Conservation (phyloP, 352 stramenopile genomes). For the Globisporangium orthogonon region DNA sequence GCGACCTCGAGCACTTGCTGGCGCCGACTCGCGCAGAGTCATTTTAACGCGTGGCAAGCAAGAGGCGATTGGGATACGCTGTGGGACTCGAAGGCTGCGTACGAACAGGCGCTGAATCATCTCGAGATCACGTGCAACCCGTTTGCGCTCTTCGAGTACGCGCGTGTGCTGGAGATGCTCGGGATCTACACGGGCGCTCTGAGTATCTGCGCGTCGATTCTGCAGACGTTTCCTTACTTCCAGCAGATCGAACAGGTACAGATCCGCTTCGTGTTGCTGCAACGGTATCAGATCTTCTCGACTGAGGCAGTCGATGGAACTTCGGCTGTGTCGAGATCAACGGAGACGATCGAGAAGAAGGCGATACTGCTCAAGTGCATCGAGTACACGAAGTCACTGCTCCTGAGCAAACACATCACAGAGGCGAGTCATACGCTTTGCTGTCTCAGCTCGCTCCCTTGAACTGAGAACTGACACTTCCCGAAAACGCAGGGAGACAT, state of each 20-base stretch:
- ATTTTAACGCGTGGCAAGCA: constrained; percentile 35
- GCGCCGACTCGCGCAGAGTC: constrained; percentile 49
- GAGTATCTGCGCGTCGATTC: constrained; percentile 36
- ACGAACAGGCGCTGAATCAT: constrained; percentile 45
- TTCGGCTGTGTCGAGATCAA: neutral
- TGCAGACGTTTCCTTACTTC: constrained; percentile 51
- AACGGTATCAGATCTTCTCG: constrained; percentile 48
- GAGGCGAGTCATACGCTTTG: constrained; percentile 12
- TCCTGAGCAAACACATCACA: constrained; percentile 31
- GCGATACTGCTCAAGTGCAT: constrained; percentile 38
- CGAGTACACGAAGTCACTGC: constrained; percentile 38
- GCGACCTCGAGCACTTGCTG: constrained; percentile 33
- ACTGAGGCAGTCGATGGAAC: neutral
- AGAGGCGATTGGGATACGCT: constrained; percentile 50
- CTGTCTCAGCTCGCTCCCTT: too few relatives aligned
- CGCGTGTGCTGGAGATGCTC: constrained; percentile 40
- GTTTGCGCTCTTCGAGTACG: constrained; percentile 43
- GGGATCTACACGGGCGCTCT: constrained; percentile 41
- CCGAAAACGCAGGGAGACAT: constrained; percentile 15
- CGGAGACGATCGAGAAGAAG: constrained; percentile 17
- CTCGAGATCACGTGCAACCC: constrained; percentile 46
- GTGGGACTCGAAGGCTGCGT: constrained; percentile 52
- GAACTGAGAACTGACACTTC: neutral
- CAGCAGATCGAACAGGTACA: constrained; percentile 28
- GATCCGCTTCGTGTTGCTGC: constrained; percentile 45